Conservation (phyloP, 495 filamentous ascomycete species). For the Hyaloscypha hepaticicola region DNA sequence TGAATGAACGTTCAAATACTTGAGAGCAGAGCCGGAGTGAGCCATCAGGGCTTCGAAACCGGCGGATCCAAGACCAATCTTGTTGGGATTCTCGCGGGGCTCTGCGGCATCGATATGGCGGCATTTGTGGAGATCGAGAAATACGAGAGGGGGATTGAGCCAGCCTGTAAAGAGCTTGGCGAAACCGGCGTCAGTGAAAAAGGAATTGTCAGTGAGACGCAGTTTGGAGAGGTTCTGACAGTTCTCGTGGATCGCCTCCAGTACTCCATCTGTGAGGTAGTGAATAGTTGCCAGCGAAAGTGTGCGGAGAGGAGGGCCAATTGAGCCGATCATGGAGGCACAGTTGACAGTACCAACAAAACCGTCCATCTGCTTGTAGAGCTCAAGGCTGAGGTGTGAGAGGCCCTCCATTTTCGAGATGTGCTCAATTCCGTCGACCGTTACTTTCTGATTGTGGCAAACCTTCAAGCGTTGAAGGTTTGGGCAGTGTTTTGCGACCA, state of each 20-base stretch:
- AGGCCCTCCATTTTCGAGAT: constrained; percentile 60
- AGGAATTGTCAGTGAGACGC: constrained; percentile 70
- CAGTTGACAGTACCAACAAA: constrained; percentile 41
- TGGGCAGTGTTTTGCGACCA: constrained; percentile 56
- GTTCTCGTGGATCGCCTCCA: constrained; percentile 62
- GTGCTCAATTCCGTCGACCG: constrained; percentile 43
- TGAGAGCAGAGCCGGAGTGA: constrained; percentile 68
- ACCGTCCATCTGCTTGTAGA: constrained; percentile 54
- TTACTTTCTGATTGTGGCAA: constrained; percentile 51
- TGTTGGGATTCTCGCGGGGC: constrained; percentile 54
- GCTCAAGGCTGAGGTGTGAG: constrained; percentile 68
- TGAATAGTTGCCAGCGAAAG: constrained; percentile 66
- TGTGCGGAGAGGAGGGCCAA: constrained; percentile 65
- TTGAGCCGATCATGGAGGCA: constrained; percentile 52
- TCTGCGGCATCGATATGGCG: constrained; percentile 66
- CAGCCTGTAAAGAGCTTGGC: constrained; percentile 69
- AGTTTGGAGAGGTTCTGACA: constrained; percentile 72
- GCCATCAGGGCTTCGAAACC: constrained; percentile 79
- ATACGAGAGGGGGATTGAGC: constrained; percentile 66
- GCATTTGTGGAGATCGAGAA: constrained; percentile 70
- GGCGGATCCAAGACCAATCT: constrained; percentile 66
- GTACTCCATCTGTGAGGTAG: constrained; percentile 57
- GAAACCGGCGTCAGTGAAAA: constrained; percentile 71
- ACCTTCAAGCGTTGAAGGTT: constrained; percentile 73
- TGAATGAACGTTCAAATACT: constrained; percentile 67